phyloP scores from a whole-genome alignment of 169 alveolate species.

The Plasmodium vivax region DNA sequence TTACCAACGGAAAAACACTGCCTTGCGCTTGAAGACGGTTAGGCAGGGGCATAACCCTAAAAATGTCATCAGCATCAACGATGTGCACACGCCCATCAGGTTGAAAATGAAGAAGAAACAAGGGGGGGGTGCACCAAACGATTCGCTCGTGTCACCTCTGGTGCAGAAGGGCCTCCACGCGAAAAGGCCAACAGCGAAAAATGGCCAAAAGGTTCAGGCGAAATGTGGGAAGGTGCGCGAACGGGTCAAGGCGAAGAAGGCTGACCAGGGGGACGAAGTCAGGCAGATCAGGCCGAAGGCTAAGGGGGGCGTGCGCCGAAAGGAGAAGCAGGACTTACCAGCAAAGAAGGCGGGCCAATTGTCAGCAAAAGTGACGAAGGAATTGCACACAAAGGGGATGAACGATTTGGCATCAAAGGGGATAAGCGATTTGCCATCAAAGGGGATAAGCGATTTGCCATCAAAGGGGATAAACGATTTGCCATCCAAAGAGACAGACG shows the following conservation, averaged over 20 bases:
- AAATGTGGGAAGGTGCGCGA: not conserved
- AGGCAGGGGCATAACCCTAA: not conserved
- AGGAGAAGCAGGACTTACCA: not conserved
- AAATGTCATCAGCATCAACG: not conserved
- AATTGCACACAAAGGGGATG: too few species aligned
- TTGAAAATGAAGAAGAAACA: slow-evolving; percentile 16
- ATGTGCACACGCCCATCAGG: not conserved
- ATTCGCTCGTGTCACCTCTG: not conserved
- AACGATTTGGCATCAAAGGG: too few species aligned
- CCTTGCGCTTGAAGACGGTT: slow-evolving; percentile 16
- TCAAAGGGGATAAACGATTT: too few species aligned
- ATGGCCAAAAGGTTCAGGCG: not conserved
- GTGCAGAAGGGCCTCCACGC: not conserved
- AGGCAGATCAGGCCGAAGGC: not conserved
- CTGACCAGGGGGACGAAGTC: not conserved
- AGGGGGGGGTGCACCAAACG: not conserved
- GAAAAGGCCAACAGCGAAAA: not conserved
- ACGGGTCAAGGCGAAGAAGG: not conserved
- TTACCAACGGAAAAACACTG: slow-evolving; percentile 11
- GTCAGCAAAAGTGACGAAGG: too few species aligned
- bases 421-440: too few species aligned
- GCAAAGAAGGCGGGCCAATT: not conserved
- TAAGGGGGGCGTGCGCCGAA: not conserved
- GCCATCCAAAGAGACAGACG: too few species aligned
- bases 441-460: too few species aligned